These are phyloP conservation scores for Amanita phalloides DNA, from an alignment of 768 basidiomycete species.

Conservation along the genomic window DNA sequence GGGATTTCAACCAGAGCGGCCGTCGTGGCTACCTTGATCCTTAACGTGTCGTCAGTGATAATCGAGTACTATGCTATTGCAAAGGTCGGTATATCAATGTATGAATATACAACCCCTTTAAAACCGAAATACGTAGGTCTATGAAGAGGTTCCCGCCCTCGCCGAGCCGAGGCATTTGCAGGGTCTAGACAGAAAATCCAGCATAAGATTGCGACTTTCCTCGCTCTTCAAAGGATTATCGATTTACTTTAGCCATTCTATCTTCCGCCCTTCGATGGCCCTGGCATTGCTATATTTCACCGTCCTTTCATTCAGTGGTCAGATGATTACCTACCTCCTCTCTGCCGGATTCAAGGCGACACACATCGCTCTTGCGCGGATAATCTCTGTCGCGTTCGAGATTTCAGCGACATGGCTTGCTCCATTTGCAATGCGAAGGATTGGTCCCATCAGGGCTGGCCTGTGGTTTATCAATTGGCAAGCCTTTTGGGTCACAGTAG, in stretches of 20 bases:
- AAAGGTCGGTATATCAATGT: conserved; percentile 9
- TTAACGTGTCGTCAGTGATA: conserved; percentile 12
- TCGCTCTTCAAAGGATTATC: conserved; percentile 3
- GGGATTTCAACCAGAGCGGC: conserved; percentile 13
- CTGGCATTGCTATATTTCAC: conserved; percentile 18
- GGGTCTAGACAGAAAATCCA: background rate
- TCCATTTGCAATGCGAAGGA: conserved; percentile 11
- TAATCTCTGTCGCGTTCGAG: conserved; percentile 14
- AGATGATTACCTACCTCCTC: conserved; percentile 18
- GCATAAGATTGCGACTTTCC: background rate
- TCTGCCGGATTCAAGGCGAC: conserved; percentile 14
- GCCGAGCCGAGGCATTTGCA: background rate
- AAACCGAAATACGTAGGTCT: background rate
- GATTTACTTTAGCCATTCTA: conserved; percentile 13
- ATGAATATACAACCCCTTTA: background rate
- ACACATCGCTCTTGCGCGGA: conserved; percentile 14
- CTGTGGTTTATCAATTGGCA: conserved; percentile 21
- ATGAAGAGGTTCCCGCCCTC: conserved; percentile 4
- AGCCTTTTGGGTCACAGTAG: conserved; percentile 13
- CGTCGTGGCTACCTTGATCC: conserved; percentile 9
- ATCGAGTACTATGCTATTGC: conserved; percentile 17
- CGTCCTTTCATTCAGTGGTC: conserved; percentile 17
- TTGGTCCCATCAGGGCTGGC: conserved; percentile 17
- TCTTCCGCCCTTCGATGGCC: conserved; percentile 15
- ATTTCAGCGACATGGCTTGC: conserved; percentile 19